Percentiles rank a stretch among this genome's conserved stretches.
Evolutionary conservation across 139 green algal species (phyloP).

Genomic region (Pseudopediastrum boryanum): DNA sequence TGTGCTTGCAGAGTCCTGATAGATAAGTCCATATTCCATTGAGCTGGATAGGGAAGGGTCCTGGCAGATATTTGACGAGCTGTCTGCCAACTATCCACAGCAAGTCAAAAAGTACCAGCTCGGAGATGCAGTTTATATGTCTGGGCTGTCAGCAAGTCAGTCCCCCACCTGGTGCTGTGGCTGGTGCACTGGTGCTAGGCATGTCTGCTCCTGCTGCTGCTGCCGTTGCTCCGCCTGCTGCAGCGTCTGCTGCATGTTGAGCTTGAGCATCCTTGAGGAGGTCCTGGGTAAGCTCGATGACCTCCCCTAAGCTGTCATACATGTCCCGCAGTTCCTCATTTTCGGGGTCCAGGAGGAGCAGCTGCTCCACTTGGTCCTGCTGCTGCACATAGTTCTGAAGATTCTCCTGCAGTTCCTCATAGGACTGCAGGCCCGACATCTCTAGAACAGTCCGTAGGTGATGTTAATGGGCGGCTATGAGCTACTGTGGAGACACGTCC

Average conservation of each 20-base stretch:
- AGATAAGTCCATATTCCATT: no score
- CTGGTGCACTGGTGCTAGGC: not conserved
- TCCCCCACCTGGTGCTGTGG: conserved; percentile 30
- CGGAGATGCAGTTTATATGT: no score
- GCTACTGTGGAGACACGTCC: no score
- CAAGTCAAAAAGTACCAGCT: no score
- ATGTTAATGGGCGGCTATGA: no score
- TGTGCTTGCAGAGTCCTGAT: no score
- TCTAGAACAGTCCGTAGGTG: no score
- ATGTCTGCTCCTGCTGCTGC: conserved; percentile 20
- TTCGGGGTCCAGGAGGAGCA: conserved; percentile 71
- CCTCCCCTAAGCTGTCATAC: conserved; percentile 72
- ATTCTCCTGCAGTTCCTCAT: conserved; percentile 65
- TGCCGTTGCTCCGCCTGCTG: not conserved
- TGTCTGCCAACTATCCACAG: no score
- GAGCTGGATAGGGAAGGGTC: no score
- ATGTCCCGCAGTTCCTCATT: conserved; percentile 80
- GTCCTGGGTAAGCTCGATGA: conserved; percentile 80
- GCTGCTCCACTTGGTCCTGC: conserved; percentile 65
- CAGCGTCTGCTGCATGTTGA: conserved; percentile 21
- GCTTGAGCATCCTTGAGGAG: conserved; percentile 59
- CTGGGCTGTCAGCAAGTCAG: no score
- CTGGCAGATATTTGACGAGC: no score
- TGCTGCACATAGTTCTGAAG: conserved; percentile 63
- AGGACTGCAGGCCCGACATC: no score